A percentile compares a stretch with the other conserved stretches of the same genome.
phyloP scores from a whole-genome alignment of 345 rosid genomes.

The Populus nigra region DNA sequence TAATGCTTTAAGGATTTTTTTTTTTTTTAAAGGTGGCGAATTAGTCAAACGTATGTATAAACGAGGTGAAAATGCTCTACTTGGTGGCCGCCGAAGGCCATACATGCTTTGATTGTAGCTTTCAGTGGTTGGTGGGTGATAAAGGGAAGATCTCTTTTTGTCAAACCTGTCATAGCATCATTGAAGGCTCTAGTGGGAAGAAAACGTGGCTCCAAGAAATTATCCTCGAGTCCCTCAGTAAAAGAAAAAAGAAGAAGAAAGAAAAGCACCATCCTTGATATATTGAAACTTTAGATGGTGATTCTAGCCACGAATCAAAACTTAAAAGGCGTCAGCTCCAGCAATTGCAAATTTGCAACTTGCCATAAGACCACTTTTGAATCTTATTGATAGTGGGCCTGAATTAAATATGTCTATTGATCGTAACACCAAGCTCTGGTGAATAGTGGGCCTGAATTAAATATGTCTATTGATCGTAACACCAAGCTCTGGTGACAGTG shows the following conservation, averaged over 20 bases:
- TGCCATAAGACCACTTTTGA: background rate
- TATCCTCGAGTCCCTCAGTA: background rate
- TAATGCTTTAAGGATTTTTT: too few species aligned
- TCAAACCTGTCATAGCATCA: background rate
- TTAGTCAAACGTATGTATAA: background rate
- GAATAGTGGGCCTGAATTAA: background rate
- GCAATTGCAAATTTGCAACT: background rate
- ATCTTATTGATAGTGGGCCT: background rate
- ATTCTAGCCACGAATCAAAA: background rate
- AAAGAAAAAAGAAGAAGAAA: background rate
- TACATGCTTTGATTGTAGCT: background rate
- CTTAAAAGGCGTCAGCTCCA: background rate
- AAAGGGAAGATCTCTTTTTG: background rate
- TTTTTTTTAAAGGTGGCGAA: too few species aligned
- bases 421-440: background rate
- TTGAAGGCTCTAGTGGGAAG: background rate
- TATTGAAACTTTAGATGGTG: background rate
- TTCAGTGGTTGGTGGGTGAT: background rate
- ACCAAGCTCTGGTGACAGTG: background rate
- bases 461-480: background rate
- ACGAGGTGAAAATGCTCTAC: too few species aligned
- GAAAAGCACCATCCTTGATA: background rate
- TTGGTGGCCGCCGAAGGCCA: background rate
- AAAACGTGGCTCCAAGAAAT: background rate
- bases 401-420: background rate